These are phyloP conservation scores for Tylopilus sp. DNA, from an alignment of 768 basidiomycete species.

Conservation along the genomic window DNA sequence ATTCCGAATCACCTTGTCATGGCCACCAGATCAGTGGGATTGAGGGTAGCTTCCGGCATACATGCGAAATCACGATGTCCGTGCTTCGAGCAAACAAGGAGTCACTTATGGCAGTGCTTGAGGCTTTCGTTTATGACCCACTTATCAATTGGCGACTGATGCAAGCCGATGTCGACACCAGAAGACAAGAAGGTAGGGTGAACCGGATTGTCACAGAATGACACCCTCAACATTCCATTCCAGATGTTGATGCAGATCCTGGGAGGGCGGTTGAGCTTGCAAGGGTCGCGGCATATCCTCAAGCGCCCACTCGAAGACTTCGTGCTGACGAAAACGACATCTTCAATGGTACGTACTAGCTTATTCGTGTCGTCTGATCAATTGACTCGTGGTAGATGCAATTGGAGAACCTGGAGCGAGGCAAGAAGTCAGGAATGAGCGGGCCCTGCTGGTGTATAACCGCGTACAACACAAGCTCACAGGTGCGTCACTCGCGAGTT, in stretches of 20 bases:
- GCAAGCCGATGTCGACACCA: constrained; percentile 74
- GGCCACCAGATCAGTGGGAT: no score
- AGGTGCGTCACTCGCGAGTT: constrained; percentile 42
- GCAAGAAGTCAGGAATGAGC: constrained; percentile 87
- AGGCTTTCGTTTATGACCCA: constrained; percentile 96
- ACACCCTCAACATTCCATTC: not conserved
- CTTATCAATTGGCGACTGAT: constrained; percentile 92
- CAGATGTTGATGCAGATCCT: constrained; percentile 46
- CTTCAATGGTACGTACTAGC: constrained; percentile 66
- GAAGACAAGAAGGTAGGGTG: constrained; percentile 62
- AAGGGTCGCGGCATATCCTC: constrained; percentile 68
- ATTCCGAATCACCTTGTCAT: constrained; percentile 91
- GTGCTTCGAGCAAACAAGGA: constrained; percentile 84
- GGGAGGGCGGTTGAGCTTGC: constrained; percentile 60
- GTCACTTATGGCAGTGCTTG: constrained; percentile 90
- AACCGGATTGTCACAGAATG: constrained; percentile 1
- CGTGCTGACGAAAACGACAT: constrained; percentile 94
- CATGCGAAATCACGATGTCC: constrained; percentile 92
- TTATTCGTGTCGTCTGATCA: not conserved
- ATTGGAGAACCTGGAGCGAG: constrained; percentile 54
- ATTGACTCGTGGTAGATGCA: constrained; percentile 29
- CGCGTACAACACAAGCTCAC: constrained; percentile 95
- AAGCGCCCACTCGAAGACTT: constrained; percentile 75
- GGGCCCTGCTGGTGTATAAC: constrained; percentile 88
- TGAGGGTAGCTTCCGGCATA: no score